Conservation (phyloP, 208 protist species). For the Phytomonas sp. region DNA sequence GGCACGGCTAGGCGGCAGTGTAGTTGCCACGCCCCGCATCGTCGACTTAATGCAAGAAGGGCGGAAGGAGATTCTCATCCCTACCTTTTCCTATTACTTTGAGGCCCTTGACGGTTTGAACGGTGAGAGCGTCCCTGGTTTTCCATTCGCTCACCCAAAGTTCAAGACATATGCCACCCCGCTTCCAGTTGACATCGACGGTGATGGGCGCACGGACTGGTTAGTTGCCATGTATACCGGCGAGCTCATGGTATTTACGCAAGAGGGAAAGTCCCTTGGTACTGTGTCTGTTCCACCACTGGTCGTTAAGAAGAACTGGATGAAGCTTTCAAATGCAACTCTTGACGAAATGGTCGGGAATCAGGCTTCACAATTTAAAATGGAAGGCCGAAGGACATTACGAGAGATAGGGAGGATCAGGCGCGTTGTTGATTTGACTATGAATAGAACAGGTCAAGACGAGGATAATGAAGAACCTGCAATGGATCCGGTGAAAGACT, state of each 20-base stretch:
- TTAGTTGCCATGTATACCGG: conserved; percentile 79
- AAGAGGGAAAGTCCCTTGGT: conserved; percentile 43
- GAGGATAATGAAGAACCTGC: neutral
- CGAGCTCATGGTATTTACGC: conserved; percentile 76
- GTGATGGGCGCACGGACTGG: conserved; percentile 75
- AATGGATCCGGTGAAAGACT: neutral
- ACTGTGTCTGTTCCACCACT: conserved; percentile 68
- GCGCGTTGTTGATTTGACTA: conserved; percentile 24
- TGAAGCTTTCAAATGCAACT: conserved; percentile 16
- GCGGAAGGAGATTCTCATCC: conserved; percentile 74
- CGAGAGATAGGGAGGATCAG: conserved; percentile 20
- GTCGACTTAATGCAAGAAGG: conserved; percentile 72
- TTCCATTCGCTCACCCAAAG: conserved; percentile 67
- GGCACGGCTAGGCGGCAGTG: conserved; percentile 63
- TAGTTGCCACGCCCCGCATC: conserved; percentile 73
- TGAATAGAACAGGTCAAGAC: neutral
- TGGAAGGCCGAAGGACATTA: neutral
- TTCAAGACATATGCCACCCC: conserved; percentile 78
- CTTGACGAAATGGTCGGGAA: conserved; percentile 2
- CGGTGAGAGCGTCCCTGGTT: conserved; percentile 49
- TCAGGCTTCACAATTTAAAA: neutral
- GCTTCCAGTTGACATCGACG: conserved; percentile 75
- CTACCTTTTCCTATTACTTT: conserved; percentile 70
- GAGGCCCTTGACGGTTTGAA: conserved; percentile 49
- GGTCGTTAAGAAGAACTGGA: conserved; percentile 76